Base-by-base conservation (phyloP, 345 rosid genomes). In the Sisymbrium irio region DNA sequence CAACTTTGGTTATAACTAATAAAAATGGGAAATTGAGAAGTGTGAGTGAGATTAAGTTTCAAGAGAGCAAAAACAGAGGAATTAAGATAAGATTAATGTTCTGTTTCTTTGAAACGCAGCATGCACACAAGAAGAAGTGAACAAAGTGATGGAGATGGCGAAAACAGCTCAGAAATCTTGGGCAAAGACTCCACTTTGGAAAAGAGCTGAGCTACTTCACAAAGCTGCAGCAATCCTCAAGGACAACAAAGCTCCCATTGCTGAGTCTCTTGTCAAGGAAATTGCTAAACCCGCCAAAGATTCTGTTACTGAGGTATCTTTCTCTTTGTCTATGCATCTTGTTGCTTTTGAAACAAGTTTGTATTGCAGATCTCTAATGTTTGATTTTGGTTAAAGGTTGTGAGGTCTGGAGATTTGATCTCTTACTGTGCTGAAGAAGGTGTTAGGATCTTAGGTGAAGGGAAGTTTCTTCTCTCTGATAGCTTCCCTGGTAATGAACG, bases 221-320 rank as follows among this genome's bases (percentile, higher is more conserved):
- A 92, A 84, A 59, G 99, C 97, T 44, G 99, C 97, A 20, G 92
- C 97, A 0, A 83, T 95, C 33, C 88, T 95, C 46, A 95, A 92
- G 80, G 88, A 84, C 67, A 92, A 92, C 84, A 95, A 89, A 76
- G 77, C 82, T 40, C 90, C 97, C 10, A 84, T 95, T 55, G 96
- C 97, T 9, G 98, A 92, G 65, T 95, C 96, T 75, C 83, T 95
- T 22, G 91, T 95, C 19, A 92, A 95, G 58, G 97, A 95, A 79
- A 95, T 95, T 39, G 97, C 99, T n/a, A 95, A 95, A 82, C 99
- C 99, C 8, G 97, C 97, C 27, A 95, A 95, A 83, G 99, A 95
- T 71, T 84, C 99, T 9, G 84, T 84, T 39, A 82, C 99, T 10
- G 99, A 95, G 92, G 97, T 89, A 50, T 55, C 33, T 71, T 18